phyloP scores from a whole-genome alignment of 306 rosid species.

The Calophaca sinica region DNA sequence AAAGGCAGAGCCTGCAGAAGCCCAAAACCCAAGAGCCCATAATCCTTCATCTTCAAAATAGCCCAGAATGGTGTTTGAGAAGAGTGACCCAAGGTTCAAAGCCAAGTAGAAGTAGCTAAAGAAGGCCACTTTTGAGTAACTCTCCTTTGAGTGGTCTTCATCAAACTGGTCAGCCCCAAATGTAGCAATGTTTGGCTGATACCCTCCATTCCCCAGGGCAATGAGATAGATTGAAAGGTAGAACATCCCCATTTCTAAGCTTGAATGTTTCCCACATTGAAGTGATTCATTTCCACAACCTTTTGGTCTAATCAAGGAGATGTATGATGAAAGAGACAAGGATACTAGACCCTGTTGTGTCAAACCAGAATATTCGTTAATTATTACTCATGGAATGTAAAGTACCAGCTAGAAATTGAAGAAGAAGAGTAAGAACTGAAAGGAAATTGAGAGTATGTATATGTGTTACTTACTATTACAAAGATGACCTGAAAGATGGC shows the following conservation, averaged over 20 bases:
- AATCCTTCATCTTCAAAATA: slow-evolving; percentile 66
- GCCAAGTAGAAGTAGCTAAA: slow-evolving; percentile 70
- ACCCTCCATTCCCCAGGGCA: slow-evolving; percentile 73
- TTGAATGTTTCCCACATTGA: slow-evolving; percentile 50
- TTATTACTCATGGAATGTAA: neutral
- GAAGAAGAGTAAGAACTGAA: neutral
- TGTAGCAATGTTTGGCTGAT: slow-evolving; percentile 68
- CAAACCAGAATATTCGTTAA: slow-evolving; percentile 29
- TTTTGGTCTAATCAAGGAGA: slow-evolving; percentile 73
- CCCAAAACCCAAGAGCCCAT: slow-evolving; percentile 68
- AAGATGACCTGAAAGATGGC: slow-evolving; percentile 68
- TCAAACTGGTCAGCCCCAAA: slow-evolving; percentile 78
- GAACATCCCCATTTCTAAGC: slow-evolving; percentile 54
- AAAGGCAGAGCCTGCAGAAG: slow-evolving; percentile 62
- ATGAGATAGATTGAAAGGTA: slow-evolving; percentile 67
- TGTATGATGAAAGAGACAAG: slow-evolving; percentile 71
- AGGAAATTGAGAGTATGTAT: slow-evolving; percentile 26
- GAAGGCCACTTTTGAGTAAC: slow-evolving; percentile 60
- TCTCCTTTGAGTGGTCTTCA: slow-evolving; percentile 56
- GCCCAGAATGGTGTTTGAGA: slow-evolving; percentile 73
- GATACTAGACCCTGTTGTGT: slow-evolving; percentile 70
- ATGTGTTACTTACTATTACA: slow-evolving; percentile 62
- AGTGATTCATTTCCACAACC: slow-evolving; percentile 75
- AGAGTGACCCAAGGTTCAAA: slow-evolving; percentile 67
- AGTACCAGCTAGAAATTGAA: neutral